Base-by-base conservation (phyloP, 345 rosid species). In the Bruguiera gymnorhiza region DNA sequence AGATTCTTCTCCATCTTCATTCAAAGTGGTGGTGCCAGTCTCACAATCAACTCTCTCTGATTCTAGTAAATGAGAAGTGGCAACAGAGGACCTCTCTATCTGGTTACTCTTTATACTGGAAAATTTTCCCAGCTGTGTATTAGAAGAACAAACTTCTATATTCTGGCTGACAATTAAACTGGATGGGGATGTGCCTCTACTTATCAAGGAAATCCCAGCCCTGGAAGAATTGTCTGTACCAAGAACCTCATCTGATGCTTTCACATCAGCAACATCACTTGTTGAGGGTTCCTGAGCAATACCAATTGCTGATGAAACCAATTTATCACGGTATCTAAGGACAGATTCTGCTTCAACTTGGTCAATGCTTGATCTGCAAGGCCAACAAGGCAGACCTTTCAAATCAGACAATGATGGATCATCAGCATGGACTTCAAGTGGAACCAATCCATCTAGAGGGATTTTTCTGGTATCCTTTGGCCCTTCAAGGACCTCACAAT, bases 361-460 rank as follows among this genome's bases (percentile, higher is more conserved):
- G 61, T 65, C 62, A 73, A 37, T 31, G 39, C 50, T 58, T 18
- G 63, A 66, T 30, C 62, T 71, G 66, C 32, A 55, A 62, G 43
- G 19, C 32, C n/a, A 31, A 30, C 27, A n/a, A 67, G 36, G 34
- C 51, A 62, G 32, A 63, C 18, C 68, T 72, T 26, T 62, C 37
- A 46, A 55, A 24, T 74, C 74, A 3, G 51, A 55, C 8, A 36
- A 24, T 8, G 39, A 24, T 4, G 21, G 1, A 9, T 27, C 21
- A 66, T 59, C 58, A 60, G 48, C 65, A 19, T 48, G 58, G 32
- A 11, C 60, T 67, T 81, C 75, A 55, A 81, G 64, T 54, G 75
- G 64, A 71, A 71, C 70, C 60, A 74, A 37, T 2, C 48, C 51
- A 13, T 34, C 75, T 6, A 51, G 24, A 48, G 8, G 23, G 11